These are phyloP conservation scores for Aspergillus sp. DNA, from an alignment of 2,329 filamentous ascomycete species.

Conservation along the genomic window DNA sequence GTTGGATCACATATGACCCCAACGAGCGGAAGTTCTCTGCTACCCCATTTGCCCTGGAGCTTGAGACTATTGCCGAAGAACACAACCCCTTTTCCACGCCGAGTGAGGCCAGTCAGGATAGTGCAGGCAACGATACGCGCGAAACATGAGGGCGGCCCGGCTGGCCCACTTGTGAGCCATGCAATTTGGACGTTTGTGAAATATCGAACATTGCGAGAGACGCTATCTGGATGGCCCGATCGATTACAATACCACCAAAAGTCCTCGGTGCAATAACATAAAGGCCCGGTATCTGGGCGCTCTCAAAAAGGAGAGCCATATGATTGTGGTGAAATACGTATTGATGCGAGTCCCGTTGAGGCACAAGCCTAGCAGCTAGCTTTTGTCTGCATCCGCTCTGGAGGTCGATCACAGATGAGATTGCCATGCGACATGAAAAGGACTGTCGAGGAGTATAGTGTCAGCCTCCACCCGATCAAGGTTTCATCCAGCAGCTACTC, in stretches of 20 bases:
- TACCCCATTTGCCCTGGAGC: conserved; percentile 34
- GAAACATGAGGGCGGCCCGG: conserved; percentile 8
- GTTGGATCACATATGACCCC: conserved; percentile 44
- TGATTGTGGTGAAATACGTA: too few relatives aligned
- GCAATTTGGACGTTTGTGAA: background rate
- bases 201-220: background rate
- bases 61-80: conserved; percentile 19
- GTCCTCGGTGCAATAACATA: background rate
- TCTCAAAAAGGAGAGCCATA: too few relatives aligned
- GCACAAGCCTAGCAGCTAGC: too few relatives aligned
- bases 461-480: background rate
- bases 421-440: background rate
- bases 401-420: too few relatives aligned
- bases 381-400: too few relatives aligned
- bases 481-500: background rate
- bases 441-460: background rate
- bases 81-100: conserved; percentile 15
- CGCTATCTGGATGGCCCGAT: background rate
- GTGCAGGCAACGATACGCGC: conserved; percentile 14
- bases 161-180: background rate
- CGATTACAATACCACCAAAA: background rate
- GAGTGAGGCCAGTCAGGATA: background rate
- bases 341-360: too few relatives aligned
- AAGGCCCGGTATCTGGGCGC: too few relatives aligned
- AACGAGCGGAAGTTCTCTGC: conserved; percentile 32